Conservation (phyloP, 805 yeast genomes). For the Ogataea siamensis region DNA sequence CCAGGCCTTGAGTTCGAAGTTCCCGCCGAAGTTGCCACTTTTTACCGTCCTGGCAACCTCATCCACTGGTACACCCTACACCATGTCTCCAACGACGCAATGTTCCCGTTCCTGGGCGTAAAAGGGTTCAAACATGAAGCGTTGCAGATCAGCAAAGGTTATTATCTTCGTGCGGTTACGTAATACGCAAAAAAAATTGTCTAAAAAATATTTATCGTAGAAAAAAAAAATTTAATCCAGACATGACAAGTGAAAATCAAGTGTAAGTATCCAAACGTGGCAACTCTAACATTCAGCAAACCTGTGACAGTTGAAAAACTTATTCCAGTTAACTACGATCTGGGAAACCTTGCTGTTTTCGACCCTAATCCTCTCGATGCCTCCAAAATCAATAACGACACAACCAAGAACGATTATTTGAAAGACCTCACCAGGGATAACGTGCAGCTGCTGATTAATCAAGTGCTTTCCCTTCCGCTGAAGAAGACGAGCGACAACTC, state of each 20-base stretch:
- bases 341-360: slow-evolving; percentile 87
- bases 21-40: slow-evolving; percentile 11
- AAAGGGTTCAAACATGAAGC: slow-evolving; percentile 14
- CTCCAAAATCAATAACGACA: slow-evolving; percentile 50
- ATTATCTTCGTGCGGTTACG: slow-evolving; percentile 1
- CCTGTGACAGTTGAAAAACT: slow-evolving; percentile 89
- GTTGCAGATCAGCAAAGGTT: slow-evolving; percentile 7
- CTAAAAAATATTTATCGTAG: slow-evolving; percentile 2
- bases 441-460: slow-evolving; percentile 87
- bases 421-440: slow-evolving; percentile 79
- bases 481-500: slow-evolving; percentile 64
- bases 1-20: slow-evolving; percentile 16
- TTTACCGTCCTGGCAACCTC: slow-evolving; percentile 14
- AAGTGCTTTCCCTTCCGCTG: slow-evolving; percentile 83
- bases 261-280: slow-evolving; percentile 15
- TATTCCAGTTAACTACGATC: slow-evolving; percentile 83
- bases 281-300: slow-evolving; percentile 35
- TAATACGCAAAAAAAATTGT: background rate
- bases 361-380: slow-evolving; percentile 85
- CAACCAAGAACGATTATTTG: slow-evolving; percentile 61
- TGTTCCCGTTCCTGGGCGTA: slow-evolving; percentile 18
- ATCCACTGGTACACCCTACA: slow-evolving; percentile 15
- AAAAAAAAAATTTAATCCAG: slow-evolving; percentile 1
- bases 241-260: slow-evolving; percentile 18
- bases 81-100: background rate